phyloP scores from a whole-genome alignment of 495 filamentous ascomycete species.

The Daldinia loculata region DNA sequence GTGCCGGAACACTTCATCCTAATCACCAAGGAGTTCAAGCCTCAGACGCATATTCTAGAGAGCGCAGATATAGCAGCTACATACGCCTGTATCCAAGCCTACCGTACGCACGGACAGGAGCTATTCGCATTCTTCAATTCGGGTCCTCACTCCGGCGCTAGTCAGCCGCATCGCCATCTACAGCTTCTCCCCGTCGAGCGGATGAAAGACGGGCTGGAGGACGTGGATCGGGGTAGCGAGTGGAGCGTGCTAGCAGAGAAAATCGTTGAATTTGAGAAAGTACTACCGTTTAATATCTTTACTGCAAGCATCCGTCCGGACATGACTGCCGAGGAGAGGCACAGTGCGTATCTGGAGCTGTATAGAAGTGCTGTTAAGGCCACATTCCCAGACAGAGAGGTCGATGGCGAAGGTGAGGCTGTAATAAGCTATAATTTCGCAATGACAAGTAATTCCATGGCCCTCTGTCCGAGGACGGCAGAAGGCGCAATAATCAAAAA shows the following conservation, averaged over 20 bases:
- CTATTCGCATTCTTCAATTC: slow-evolving; percentile 89
- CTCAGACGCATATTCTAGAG: slow-evolving; percentile 75
- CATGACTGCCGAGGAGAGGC: slow-evolving; percentile 45
- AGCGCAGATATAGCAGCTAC: slow-evolving; percentile 70
- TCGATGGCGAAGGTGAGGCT: slow-evolving; percentile 54
- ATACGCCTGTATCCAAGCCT: slow-evolving; percentile 71
- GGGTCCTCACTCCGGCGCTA: slow-evolving; percentile 77
- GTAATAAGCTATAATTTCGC: slow-evolving; percentile 81
- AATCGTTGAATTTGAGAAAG: slow-evolving; percentile 35
- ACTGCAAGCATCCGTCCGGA: slow-evolving; percentile 35
- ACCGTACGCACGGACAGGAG: slow-evolving; percentile 51
- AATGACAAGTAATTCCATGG: slow-evolving; percentile 74
- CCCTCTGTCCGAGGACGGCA: slow-evolving; percentile 68
- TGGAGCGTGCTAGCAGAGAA: slow-evolving; percentile 66
- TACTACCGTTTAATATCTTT: slow-evolving; percentile 46
- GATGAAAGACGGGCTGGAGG: slow-evolving; percentile 65
- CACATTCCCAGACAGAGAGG: slow-evolving; percentile 31
- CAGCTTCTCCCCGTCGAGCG: slow-evolving; percentile 77
- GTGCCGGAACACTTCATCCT: slow-evolving; percentile 84
- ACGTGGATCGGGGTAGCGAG: slow-evolving; percentile 23
- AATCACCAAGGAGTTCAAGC: slow-evolving; percentile 70
- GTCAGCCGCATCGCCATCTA: slow-evolving; percentile 80
- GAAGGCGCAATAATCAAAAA: slow-evolving; percentile 52
- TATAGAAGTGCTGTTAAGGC: slow-evolving; percentile 61
- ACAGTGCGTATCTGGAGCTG: slow-evolving; percentile 53